Conservation (phyloP, 345 rosid species). For the Brassica napus region DNA sequence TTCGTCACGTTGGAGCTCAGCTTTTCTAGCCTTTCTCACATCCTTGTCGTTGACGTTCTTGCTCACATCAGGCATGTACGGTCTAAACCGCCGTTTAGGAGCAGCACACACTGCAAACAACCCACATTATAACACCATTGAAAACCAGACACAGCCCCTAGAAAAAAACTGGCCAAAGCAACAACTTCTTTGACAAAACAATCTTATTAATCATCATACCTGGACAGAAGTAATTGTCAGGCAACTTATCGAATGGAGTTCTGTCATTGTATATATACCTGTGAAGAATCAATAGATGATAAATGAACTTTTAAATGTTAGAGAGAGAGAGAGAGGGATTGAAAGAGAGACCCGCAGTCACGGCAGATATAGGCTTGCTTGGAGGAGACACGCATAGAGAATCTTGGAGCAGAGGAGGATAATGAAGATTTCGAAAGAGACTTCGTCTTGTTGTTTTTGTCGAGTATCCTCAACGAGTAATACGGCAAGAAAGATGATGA, state of each 20-base stretch:
- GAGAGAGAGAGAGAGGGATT: background rate
- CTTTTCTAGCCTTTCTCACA: constrained; percentile 77
- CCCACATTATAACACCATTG: background rate
- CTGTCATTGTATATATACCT: constrained; percentile 87
- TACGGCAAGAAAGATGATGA: constrained; percentile 67
- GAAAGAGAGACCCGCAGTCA: constrained; percentile 72
- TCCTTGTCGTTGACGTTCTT: constrained; percentile 62
- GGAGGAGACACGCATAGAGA: constrained; percentile 82
- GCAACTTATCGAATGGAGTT: constrained; percentile 81
- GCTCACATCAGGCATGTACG: constrained; percentile 59
- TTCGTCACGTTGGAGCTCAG: constrained; percentile 67
- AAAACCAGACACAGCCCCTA: background rate
- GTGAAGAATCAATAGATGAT: constrained; percentile 6
- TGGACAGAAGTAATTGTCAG: constrained; percentile 83
- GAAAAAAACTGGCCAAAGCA: background rate
- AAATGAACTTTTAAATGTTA: background rate
- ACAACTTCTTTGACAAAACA: too few relatives aligned
- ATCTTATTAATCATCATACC: constrained; percentile 40
- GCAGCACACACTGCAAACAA: constrained; percentile 82
- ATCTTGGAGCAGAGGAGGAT: constrained; percentile 48
- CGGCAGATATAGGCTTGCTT: constrained; percentile 90
- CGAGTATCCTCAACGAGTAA: constrained; percentile 43
- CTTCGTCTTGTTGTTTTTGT: constrained; percentile 22
- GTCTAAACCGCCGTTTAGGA: constrained; percentile 84
- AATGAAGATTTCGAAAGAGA: constrained; percentile 25